These are phyloP conservation scores for Periconia sp. DNA, from an alignment of 2,329 filamentous ascomycete species.

Conservation along the genomic window DNA sequence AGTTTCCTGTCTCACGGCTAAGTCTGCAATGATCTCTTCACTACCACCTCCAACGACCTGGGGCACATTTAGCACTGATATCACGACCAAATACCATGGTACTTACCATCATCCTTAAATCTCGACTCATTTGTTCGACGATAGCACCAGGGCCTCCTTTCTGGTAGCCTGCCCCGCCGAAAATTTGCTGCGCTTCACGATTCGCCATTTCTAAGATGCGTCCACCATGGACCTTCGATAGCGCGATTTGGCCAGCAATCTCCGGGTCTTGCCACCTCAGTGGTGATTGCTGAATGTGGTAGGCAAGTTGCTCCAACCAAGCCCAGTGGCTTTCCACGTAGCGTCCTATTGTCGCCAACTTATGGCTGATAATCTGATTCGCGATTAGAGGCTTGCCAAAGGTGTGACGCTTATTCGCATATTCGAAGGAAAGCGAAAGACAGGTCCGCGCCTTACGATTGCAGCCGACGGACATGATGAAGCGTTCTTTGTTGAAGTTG, in stretches of 20 bases:
- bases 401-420: conserved; percentile 61
- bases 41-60: conserved; percentile 58
- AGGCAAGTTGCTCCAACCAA: conserved; percentile 67
- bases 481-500: conserved; percentile 61
- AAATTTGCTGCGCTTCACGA: conserved; percentile 61
- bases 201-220: conserved; percentile 58
- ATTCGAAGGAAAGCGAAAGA: conserved; percentile 58
- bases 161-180: conserved; percentile 61
- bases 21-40: conserved; percentile 61
- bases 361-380: conserved; percentile 65
- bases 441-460: conserved; percentile 65
- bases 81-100: conserved; percentile 17
- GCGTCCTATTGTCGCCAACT: conserved; percentile 64
- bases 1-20: conserved; percentile 59
- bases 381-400: conserved; percentile 65
- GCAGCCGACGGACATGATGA: conserved; percentile 62
- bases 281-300: conserved; percentile 56
- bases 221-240: conserved; percentile 58
- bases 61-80: conserved; percentile 7
- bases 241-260: conserved; percentile 48
- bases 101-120: conserved; percentile 61
- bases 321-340: conserved; percentile 67
- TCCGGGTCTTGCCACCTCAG: conserved; percentile 47
- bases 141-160: conserved; percentile 56
- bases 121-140: conserved; percentile 61